Evolutionary conservation across 2,329 filamentous ascomycete species (phyloP).

Genomic region (Trichoderma koningii): DNA sequence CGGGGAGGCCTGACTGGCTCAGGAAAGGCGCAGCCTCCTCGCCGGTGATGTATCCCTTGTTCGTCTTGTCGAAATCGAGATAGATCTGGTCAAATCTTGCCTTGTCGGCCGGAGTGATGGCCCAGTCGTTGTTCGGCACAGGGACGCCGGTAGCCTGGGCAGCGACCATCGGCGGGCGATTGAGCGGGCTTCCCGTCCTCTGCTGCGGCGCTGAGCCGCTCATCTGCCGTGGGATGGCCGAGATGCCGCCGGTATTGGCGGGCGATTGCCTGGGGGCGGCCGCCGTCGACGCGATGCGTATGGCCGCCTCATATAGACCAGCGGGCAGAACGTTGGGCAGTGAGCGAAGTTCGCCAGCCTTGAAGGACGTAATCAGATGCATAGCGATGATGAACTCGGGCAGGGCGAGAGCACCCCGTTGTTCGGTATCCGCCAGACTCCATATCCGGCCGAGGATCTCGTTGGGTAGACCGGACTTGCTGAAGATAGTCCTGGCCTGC

Average conservation of each 20-base stretch:
- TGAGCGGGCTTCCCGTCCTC: constrained; percentile 62
- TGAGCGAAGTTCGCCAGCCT: constrained; percentile 75
- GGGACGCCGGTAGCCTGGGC: constrained; percentile 37
- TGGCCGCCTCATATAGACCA: constrained; percentile 86
- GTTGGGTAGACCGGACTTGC: constrained; percentile 86
- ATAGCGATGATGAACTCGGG: constrained; percentile 98
- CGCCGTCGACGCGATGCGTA: constrained; percentile 58
- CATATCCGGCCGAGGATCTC: constrained; percentile 93
- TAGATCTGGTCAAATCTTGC: constrained; percentile 85
- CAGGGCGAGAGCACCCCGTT: constrained; percentile 79
- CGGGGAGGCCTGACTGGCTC: constrained; percentile 84
- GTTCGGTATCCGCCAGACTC: constrained; percentile 91
- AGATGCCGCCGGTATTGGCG: constrained; percentile 57
- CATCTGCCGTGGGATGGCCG: constrained; percentile 77
- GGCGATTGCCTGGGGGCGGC: constrained; percentile 52
- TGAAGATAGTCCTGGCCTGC: constrained; percentile 90
- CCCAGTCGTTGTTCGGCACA: constrained; percentile 63
- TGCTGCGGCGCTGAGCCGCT: constrained; percentile 69
- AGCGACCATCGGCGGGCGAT: constrained; percentile 51
- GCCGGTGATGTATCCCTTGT: constrained; percentile 82
- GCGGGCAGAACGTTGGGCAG: constrained; percentile 80
- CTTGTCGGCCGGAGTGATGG: constrained; percentile 82
- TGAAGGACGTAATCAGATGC: constrained; percentile 92
- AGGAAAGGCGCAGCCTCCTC: constrained; percentile 95
- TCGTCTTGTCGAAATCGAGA: constrained; percentile 75